These are phyloP conservation scores for Tolypocladium amazonense DNA, from an alignment of 2,329 filamentous ascomycete species.

Conservation along the genomic window DNA sequence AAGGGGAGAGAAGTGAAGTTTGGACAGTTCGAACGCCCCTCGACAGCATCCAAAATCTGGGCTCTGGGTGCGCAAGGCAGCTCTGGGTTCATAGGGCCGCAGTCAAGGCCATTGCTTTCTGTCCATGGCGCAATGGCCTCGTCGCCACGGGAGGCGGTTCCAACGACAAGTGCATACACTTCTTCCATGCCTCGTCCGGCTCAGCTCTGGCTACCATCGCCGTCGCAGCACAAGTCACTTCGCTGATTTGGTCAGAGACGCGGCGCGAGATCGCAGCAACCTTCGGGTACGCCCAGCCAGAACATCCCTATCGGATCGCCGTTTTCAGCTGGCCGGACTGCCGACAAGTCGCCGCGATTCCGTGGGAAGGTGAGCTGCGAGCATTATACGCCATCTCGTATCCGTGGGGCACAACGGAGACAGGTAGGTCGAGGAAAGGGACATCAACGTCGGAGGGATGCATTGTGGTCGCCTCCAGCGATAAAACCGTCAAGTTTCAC, in stretches of 20 bases:
- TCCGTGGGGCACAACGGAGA: slow-evolving; percentile 37
- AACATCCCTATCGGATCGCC: slow-evolving; percentile 80
- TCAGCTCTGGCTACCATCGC: slow-evolving; percentile 81
- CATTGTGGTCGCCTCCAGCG: slow-evolving; percentile 83
- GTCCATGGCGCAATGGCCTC: slow-evolving; percentile 81
- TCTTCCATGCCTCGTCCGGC: slow-evolving; percentile 80
- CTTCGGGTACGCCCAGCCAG: slow-evolving; percentile 85
- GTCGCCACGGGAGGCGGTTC: slow-evolving; percentile 87
- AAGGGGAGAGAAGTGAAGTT: slow-evolving; percentile 12
- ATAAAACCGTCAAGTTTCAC: slow-evolving; percentile 89
- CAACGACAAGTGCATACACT: slow-evolving; percentile 92
- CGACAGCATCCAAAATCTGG: slow-evolving; percentile 35
- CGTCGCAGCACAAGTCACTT: slow-evolving; percentile 87
- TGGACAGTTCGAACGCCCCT: slow-evolving; percentile 16
- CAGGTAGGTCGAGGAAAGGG: slow-evolving; percentile 11
- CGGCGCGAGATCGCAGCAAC: slow-evolving; percentile 83
- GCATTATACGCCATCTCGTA: slow-evolving; percentile 85
- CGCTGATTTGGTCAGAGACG: slow-evolving; percentile 79
- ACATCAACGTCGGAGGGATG: slow-evolving; percentile 37
- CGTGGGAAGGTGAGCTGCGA: slow-evolving; percentile 69
- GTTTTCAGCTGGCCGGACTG: slow-evolving; percentile 94
- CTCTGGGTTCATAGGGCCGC: slow-evolving; percentile 74
- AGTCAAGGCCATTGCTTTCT: slow-evolving; percentile 94
- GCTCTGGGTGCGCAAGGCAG: slow-evolving; percentile 51
- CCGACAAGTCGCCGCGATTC: slow-evolving; percentile 71